Evolutionary conservation across 257 asterid species (phyloP).

Genomic region (Nicotiana tabacum): DNA sequence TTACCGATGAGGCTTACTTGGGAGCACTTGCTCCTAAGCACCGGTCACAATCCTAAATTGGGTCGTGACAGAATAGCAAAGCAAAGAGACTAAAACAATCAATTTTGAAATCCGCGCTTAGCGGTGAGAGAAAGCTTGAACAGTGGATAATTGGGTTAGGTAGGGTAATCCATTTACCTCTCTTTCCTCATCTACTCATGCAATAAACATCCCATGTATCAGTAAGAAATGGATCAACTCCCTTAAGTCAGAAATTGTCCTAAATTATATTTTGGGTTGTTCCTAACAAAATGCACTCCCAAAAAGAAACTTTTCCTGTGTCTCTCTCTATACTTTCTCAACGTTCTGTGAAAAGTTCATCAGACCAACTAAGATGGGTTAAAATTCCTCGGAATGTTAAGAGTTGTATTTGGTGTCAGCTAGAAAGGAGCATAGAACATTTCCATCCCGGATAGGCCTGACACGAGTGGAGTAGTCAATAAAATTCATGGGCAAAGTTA

Average conservation of each 20-base stretch:
- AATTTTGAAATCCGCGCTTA: background rate
- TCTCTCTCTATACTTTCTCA: background rate
- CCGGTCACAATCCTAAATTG: too few species aligned
- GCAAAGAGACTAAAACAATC: background rate
- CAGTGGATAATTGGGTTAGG: background rate
- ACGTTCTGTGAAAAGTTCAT: background rate
- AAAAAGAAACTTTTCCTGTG: background rate
- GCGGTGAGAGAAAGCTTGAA: background rate
- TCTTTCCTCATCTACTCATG: background rate
- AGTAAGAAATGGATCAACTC: background rate
- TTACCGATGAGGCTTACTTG: too few species aligned
- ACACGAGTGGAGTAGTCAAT: background rate
- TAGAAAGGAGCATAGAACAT: background rate
- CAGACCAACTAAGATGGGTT: background rate
- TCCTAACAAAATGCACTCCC: background rate
- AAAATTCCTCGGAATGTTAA: background rate
- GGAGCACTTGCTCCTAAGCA: too few species aligned
- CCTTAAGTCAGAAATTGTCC: background rate
- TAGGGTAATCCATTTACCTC: background rate
- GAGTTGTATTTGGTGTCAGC: background rate
- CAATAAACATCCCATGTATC: background rate
- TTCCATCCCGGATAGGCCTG: background rate
- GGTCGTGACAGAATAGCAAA: background rate
- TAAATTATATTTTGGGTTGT: background rate
- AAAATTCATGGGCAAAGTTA: background rate